Evolutionary conservation across 2,329 filamentous ascomycete species (phyloP).

Genomic region (Aspergillus aculeatinus): DNA sequence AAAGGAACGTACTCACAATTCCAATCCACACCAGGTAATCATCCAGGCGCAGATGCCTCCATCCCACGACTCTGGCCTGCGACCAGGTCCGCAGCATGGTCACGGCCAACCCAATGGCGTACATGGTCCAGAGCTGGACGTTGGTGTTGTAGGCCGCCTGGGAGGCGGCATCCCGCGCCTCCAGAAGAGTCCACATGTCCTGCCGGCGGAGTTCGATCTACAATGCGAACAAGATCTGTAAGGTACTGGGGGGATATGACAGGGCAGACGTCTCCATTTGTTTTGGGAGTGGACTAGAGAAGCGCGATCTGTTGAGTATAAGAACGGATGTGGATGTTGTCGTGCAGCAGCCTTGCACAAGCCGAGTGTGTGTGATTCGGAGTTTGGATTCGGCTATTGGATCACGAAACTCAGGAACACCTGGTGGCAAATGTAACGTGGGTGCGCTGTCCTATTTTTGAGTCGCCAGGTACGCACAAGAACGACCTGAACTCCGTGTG

Average conservation of each 20-base stretch:
- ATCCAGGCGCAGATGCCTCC: slow-evolving; percentile 39
- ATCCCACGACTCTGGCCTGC: slow-evolving; percentile 20
- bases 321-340: too few species aligned
- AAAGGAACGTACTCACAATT: slow-evolving; percentile 45
- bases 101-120: slow-evolving; percentile 23
- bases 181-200: slow-evolving; percentile 7
- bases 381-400: too few species aligned
- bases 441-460: too few species aligned
- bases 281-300: too few species aligned
- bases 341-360: too few species aligned
- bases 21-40: slow-evolving; percentile 58
- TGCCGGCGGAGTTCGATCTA: not conserved
- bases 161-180: slow-evolving; percentile 17
- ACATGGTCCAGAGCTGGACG: slow-evolving; percentile 29
- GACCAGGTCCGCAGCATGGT: slow-evolving; percentile 43
- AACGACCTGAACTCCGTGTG: too few species aligned
- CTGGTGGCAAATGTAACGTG: too few species aligned
- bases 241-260: not conserved
- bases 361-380: too few species aligned
- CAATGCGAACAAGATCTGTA: not conserved
- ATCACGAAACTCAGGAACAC: too few species aligned
- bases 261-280: not conserved
- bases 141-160: slow-evolving; percentile 16
- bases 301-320: too few species aligned
- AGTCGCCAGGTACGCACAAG: too few species aligned